Evolutionary conservation across 768 basidiomycete genomes (phyloP), one percentile per base, ranked within the genome.

Genomic region (Lentinula lateritia): DNA sequence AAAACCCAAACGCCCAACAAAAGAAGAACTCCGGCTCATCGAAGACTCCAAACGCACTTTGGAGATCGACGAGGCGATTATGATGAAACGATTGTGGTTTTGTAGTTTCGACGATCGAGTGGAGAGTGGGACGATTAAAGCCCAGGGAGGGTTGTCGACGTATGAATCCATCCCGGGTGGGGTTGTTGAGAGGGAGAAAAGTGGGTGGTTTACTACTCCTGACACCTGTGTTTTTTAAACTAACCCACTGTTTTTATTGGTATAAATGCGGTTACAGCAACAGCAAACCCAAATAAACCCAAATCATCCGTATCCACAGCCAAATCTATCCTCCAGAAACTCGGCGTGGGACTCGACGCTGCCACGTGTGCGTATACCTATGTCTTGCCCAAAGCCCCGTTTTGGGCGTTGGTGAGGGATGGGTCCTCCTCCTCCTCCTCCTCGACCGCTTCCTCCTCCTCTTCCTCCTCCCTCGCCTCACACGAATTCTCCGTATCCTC

Each of bases 281-380:
- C 45, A 2, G 2, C n/a, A 2, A 43, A 28, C 4, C 1, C 38
- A 5, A 10, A 42, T 9, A 42, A 18, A 20, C 9, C 15, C 10
- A 10, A 38, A 9, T 15, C 39, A 10, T 5, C 41, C 16, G 28
- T 16, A n/a, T 18, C 15, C 6, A 54, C 41, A 54, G 0, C 53
- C 3, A 54, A 41, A 8, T 12, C 38, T 0, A 15, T 41, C 3
- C 5, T 16, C n/a, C 8, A 42, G 2, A 3, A 6, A 13, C 15
- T 41, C 2, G 55, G 55, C 2, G 20, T 43, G 3, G 38, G 55
- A 6, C 9, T 32, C 10, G 55, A 56, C 38, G 58, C 58, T 5
- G 58, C 58, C 1, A 59, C 58, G 23, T 59, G 45, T 50, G 58
- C 45, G 58, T 59, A 59, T 32, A 59, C 58, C 15, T 59, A 59